Conservation (phyloP, 2,329 filamentous ascomycete species). For the Aspergillus aculeatus region DNA sequence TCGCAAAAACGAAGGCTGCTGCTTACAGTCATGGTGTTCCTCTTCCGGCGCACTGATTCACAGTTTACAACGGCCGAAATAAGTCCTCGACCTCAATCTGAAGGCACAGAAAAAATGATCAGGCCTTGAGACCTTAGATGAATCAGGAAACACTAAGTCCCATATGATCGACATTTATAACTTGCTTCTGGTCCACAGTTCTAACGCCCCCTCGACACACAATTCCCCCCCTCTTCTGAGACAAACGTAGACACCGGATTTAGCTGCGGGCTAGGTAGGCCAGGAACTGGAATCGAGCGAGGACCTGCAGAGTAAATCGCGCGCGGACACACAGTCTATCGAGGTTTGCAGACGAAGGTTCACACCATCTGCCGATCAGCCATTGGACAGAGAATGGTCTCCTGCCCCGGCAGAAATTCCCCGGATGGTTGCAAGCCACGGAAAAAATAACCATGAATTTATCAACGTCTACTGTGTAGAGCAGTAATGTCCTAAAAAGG, state of each 20-base stretch:
- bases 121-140: neutral
- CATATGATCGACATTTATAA: neutral
- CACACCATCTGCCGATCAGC: neutral
- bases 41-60: neutral
- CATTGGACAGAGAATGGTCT: neutral
- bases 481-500: conserved; percentile 1
- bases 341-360: neutral
- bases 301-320: neutral
- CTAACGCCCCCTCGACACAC: neutral
- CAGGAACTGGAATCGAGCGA: neutral
- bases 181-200: neutral
- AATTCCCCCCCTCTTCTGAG: neutral
- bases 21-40: neutral
- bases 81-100: neutral
- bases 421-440: neutral
- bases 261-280: neutral
- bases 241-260: neutral
- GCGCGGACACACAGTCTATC: conserved; percentile 8
- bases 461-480: neutral
- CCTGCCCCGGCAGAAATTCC: neutral
- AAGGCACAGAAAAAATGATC: neutral
- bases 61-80: neutral
- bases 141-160: neutral
- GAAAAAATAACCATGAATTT: neutral
- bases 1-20: neutral